Conservation (phyloP, 2,329 filamentous ascomycete species). For the Calonectria fujianensis region DNA sequence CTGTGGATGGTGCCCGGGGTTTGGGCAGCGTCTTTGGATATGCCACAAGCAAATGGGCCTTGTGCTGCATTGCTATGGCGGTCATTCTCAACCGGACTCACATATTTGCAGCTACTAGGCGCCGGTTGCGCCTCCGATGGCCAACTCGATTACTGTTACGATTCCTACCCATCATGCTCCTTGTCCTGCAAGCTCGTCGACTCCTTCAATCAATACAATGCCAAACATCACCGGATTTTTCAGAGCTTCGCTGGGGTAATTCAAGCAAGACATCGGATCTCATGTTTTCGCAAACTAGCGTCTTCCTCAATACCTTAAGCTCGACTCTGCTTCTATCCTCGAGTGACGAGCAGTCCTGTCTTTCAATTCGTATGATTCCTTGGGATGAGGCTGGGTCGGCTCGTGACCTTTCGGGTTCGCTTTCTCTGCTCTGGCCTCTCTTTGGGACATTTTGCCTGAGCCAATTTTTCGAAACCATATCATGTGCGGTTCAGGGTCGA, state of each 20-base stretch:
- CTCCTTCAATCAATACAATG: slow-evolving; percentile 92
- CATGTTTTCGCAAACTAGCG: slow-evolving; percentile 82
- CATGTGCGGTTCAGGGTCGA: slow-evolving; percentile 90
- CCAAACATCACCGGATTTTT: slow-evolving; percentile 87
- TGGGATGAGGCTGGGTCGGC: slow-evolving; percentile 69
- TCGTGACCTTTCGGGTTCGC: slow-evolving; percentile 81
- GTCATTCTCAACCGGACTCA: slow-evolving; percentile 93
- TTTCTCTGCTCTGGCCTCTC: slow-evolving; percentile 84
- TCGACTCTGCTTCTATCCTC: slow-evolving; percentile 84
- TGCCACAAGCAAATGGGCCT: slow-evolving; percentile 92
- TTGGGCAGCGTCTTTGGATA: slow-evolving; percentile 93
- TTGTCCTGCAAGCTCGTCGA: slow-evolving; percentile 79
- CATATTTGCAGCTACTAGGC: slow-evolving; percentile 92
- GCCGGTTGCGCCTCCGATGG: slow-evolving; percentile 86
- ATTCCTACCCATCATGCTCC: slow-evolving; percentile 80
- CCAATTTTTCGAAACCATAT: slow-evolving; percentile 91
- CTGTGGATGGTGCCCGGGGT: slow-evolving; percentile 78
- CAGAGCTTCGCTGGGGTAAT: slow-evolving; percentile 81
- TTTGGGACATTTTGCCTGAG: slow-evolving; percentile 83
- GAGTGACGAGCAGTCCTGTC: slow-evolving; percentile 84
- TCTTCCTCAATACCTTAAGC: slow-evolving; percentile 82
- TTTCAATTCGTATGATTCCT: slow-evolving; percentile 82
- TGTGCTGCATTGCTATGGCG: slow-evolving; percentile 90
- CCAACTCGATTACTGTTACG: slow-evolving; percentile 82
- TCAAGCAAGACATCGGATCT: slow-evolving; percentile 78